phyloP scores from a whole-genome alignment of 2,329 filamentous ascomycete species.

The Hypoxylon sp. region DNA sequence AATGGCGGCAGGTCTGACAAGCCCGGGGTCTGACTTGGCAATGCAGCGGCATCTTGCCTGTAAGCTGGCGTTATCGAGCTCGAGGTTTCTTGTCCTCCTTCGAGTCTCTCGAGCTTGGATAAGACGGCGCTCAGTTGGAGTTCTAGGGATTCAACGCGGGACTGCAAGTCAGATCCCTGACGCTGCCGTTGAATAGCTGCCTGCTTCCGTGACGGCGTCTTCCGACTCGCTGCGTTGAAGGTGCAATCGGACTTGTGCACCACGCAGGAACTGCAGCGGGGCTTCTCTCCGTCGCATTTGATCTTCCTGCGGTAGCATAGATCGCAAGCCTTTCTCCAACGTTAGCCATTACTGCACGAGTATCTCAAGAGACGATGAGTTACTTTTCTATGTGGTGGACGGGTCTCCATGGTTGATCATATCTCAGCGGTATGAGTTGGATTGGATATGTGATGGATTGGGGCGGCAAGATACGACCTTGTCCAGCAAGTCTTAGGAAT shows the following conservation, averaged over 20 bases:
- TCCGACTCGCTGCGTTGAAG: constrained; percentile 26
- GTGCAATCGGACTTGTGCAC: constrained; percentile 33
- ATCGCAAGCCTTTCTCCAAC: constrained; percentile 29
- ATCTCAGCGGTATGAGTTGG: no score
- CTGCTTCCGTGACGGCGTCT: constrained; percentile 18
- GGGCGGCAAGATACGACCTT: background rate
- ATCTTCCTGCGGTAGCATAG: constrained; percentile 36
- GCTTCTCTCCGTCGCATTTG: constrained; percentile 34
- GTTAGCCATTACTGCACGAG: background rate
- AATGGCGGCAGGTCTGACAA: constrained; percentile 40
- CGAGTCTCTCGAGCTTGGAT: constrained; percentile 20
- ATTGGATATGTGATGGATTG: background rate
- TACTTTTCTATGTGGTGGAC: background rate
- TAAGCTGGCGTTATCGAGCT: background rate
- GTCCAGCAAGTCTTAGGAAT: background rate
- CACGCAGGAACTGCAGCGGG: constrained; percentile 32
- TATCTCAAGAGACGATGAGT: background rate
- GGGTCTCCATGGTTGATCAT: background rate
- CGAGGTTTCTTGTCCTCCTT: background rate
- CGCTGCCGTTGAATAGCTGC: background rate
- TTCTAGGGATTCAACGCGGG: constrained; percentile 26
- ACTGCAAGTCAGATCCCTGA: constrained; percentile 21
- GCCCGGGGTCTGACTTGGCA: background rate
- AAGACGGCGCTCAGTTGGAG: constrained; percentile 21
- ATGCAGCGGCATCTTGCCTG: background rate